phyloP scores from a whole-genome alignment of 768 basidiomycete species.

The Lentinula sp. region DNA sequence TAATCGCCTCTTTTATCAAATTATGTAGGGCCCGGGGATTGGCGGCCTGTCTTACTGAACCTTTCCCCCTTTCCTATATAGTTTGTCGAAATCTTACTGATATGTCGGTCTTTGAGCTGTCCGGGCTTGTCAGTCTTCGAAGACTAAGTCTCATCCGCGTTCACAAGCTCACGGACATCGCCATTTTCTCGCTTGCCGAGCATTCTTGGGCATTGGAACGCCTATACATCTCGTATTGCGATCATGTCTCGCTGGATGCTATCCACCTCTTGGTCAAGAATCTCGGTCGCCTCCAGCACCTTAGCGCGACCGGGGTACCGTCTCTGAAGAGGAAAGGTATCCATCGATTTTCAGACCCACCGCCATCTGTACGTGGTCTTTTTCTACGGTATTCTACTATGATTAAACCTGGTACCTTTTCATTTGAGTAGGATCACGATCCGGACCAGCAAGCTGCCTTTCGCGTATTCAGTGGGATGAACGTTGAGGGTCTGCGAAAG shows the following conservation, averaged over 20 bases:
- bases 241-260: conserved; percentile 69
- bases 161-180: conserved; percentile 78
- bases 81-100: conserved; percentile 84
- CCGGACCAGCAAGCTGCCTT: conserved; percentile 63
- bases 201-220: conserved; percentile 66
- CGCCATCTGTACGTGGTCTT: conserved; percentile 48
- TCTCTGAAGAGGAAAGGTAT: conserved; percentile 66
- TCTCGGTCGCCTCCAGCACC: conserved; percentile 57
- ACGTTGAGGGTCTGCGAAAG: conserved; percentile 51
- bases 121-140: conserved; percentile 59
- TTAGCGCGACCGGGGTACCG: conserved; percentile 76
- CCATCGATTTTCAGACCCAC: conserved; percentile 68
- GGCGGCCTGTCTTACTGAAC: background rate
- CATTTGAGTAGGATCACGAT: conserved; percentile 46
- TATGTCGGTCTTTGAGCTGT: conserved; percentile 76
- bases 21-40: background rate
- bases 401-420: conserved; percentile 10
- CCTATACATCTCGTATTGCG: conserved; percentile 84
- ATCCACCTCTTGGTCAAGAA: conserved; percentile 63
- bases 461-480: conserved; percentile 73
- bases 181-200: conserved; percentile 71
- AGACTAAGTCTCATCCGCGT: conserved; percentile 79
- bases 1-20: conserved; percentile 9
- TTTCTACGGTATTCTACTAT: conserved; percentile 3
- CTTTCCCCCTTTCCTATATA: conserved; percentile 19